Base-by-base conservation (phyloP, 2,329 filamentous ascomycete genomes). In the Aspergillus floridensis region DNA sequence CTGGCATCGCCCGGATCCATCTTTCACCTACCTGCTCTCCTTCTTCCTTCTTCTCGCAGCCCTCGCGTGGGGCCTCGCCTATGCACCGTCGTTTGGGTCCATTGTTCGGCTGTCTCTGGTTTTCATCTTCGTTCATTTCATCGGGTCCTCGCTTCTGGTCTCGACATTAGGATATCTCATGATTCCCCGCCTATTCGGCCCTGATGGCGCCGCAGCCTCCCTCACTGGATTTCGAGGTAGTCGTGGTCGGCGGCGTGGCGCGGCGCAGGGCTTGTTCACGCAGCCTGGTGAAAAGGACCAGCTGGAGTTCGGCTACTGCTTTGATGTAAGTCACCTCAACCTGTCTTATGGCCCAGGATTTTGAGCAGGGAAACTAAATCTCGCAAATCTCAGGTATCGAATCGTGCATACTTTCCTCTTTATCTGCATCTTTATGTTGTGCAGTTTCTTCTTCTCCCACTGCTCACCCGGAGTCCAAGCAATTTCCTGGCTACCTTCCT, bases 271-370 rank as follows among this genome's bases (percentile, higher is more conserved):
- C 2, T 73, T 88, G 6, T 88, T 88, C 67, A 78, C 81, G 5
- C 82, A 84, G 56, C 80, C 82, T 0, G 78, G 77, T 10, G 77
- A 79, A 62, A 82, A 81, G 31, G 86, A 88, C 57, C 83, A 83
- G 60, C 72, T 89, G 62, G 87, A 89, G 69, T 89, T 89, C 74
- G 87, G 87, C 56, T 89, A 89, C 70, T 89, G 87, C 72, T 89
- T 88, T 74, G 87, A 89, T 76, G 87, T 86, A 66, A 70, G 80
- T 65, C 47, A 21, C n/a, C 24, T 48, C 16, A 24, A 44, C 50
- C 16, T 29, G 7, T n/a, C 46, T 29, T 54, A 57, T 24, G 49
- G 11, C 53, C 3, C 29, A 16, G 3, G 16, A 24, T 16, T 7
- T 26, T 8, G 32, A 8, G 44, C 26, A 12, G 14, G 7, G 26